These are phyloP conservation scores for Volvox reticuliferus DNA, from an alignment of 139 green algal genomes.

Conservation along the genomic window DNA sequence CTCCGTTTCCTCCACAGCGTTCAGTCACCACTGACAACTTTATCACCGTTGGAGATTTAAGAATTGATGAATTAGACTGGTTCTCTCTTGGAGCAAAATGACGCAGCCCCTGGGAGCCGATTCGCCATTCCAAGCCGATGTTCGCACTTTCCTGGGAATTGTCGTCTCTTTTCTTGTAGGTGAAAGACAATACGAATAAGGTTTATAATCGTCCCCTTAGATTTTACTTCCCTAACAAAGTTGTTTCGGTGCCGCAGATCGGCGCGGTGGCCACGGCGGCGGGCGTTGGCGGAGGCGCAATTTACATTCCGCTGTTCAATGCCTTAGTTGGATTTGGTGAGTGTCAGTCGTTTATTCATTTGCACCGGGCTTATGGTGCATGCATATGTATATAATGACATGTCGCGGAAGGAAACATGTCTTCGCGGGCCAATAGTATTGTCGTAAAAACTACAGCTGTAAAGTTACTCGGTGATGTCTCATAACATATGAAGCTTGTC, in stretches of 20 bases:
- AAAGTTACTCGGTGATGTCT: too few relatives aligned
- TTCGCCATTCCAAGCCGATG: conserved; percentile 13
- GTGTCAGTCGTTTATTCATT: background rate
- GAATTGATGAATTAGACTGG: too few relatives aligned
- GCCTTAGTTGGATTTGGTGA: conserved; percentile 59
- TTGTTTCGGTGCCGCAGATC: conserved; percentile 11
- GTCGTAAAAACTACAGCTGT: too few relatives aligned
- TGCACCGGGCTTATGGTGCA: too few relatives aligned
- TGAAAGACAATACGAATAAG: background rate
- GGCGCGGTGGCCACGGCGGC: conserved; percentile 49
- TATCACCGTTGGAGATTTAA: too few relatives aligned
- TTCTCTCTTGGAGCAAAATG: background rate
- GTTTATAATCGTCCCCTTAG: background rate
- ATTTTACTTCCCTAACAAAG: background rate
- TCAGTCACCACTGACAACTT: too few relatives aligned
- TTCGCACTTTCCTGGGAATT: background rate
- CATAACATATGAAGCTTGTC: too few relatives aligned
- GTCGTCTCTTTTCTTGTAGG: background rate
- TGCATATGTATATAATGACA: too few relatives aligned
- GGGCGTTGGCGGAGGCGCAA: conserved; percentile 60
- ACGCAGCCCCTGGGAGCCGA: background rate
- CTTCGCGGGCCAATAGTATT: too few relatives aligned
- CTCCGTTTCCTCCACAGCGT: too few relatives aligned
- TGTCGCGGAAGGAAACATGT: too few relatives aligned
- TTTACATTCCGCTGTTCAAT: conserved; percentile 70